These are phyloP conservation scores for Pseudogymnoascus sp. DNA, from an alignment of 2,329 filamentous ascomycete genomes.

Conservation along the genomic window DNA sequence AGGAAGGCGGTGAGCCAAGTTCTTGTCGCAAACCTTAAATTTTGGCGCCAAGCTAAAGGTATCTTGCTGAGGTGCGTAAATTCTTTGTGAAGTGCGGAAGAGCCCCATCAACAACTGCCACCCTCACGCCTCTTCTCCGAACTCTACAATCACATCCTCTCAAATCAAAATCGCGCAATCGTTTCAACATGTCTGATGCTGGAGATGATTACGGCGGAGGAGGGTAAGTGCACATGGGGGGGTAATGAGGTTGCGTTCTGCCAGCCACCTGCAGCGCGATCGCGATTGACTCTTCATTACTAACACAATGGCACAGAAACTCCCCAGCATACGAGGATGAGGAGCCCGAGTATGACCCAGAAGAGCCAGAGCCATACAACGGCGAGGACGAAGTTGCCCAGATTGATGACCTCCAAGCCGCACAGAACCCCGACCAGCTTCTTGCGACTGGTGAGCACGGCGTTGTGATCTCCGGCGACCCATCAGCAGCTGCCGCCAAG, in stretches of 20 bases:
- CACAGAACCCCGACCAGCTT: constrained; percentile 44
- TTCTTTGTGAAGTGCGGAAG: constrained; percentile 17
- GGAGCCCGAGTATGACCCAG: constrained; percentile 49
- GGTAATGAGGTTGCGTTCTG: constrained; percentile 1
- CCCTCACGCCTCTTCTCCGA: constrained; percentile 1
- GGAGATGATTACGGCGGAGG: constrained; percentile 53
- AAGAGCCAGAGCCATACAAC: constrained; percentile 45
- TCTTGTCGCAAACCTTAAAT: constrained; percentile 24
- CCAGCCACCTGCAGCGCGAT: not conserved
- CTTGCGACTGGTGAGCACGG: constrained; percentile 27
- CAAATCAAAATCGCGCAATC: not conserved
- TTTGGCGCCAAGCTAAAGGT: constrained; percentile 10
- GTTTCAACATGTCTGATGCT: constrained; percentile 60
- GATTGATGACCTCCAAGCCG: constrained; percentile 43
- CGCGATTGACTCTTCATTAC: constrained; percentile 19
- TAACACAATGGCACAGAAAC: constrained; percentile 43
- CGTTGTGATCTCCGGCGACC: constrained; percentile 52
- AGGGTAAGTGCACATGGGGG: constrained; percentile 38
- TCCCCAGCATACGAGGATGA: constrained; percentile 67
- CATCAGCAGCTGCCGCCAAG: constrained; percentile 50
- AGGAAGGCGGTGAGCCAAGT: constrained; percentile 9
- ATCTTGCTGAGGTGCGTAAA: constrained; percentile 11
- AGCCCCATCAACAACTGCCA: constrained; percentile 9
- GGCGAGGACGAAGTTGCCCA: constrained; percentile 44
- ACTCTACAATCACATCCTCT: not conserved